Evolutionary conservation across 2,329 filamentous ascomycete species (phyloP).

Genomic region (Cladosporium halotolerans): DNA sequence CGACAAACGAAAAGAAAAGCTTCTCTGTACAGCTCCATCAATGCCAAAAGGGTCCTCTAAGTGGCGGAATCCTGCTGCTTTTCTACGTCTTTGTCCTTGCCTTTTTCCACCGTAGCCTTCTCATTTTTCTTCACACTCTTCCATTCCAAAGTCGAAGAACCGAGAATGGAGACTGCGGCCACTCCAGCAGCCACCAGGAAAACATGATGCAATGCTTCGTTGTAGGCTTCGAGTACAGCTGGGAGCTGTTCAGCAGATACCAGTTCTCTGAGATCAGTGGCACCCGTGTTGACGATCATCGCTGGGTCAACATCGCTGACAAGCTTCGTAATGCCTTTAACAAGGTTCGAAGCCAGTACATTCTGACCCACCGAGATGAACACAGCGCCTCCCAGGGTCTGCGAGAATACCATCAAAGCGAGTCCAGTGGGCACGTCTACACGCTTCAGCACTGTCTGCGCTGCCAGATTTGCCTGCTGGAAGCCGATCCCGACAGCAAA

Average conservation of each 20-base stretch:
- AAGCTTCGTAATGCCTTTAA: constrained; percentile 11
- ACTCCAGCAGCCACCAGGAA: constrained; percentile 21
- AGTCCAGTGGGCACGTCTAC: constrained; percentile 36
- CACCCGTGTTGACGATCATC: constrained; percentile 24
- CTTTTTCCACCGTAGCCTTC: not conserved
- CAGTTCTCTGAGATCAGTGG: constrained; percentile 22
- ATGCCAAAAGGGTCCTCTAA: not conserved
- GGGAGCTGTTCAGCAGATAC: constrained; percentile 19
- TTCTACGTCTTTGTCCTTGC: not conserved
- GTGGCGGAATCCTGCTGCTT: not conserved
- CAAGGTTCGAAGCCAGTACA: constrained; percentile 17
- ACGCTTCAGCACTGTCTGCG: constrained; percentile 31
- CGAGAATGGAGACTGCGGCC: constrained; percentile 19
- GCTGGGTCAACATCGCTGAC: constrained; percentile 15
- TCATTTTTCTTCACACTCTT: constrained; percentile 14
- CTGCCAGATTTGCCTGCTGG: constrained; percentile 38
- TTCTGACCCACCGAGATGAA: constrained; percentile 38
- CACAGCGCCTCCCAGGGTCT: constrained; percentile 39
- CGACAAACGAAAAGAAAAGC: no score
- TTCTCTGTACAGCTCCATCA: not conserved
- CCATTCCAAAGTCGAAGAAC: constrained; percentile 25
- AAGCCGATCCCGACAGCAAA: constrained; percentile 38
- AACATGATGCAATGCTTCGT: constrained; percentile 22
- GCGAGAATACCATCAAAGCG: constrained; percentile 38
- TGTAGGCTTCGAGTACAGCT: constrained; percentile 23